Evolutionary conservation across 148 eudicot genomes (phyloP).

Genomic region (Talinum fruticosum): DNA sequence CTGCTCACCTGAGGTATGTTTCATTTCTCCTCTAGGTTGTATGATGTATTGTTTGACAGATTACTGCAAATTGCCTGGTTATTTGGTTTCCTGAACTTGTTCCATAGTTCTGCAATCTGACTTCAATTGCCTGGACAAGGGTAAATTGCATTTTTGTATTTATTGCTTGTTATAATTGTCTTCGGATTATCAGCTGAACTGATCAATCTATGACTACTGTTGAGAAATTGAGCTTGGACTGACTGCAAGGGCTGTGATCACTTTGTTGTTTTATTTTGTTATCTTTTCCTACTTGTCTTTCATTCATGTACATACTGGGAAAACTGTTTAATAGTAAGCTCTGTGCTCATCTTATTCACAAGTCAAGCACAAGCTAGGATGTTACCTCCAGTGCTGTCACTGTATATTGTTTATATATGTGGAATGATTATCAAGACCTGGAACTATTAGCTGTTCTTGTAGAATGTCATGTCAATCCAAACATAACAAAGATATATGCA

Average conservation of each 20-base stretch:
- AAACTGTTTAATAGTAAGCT: background rate
- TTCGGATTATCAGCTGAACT: background rate
- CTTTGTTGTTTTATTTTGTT: background rate
- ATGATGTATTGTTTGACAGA: background rate
- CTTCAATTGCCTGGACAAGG: background rate
- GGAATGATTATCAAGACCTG: background rate
- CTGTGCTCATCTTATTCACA: background rate
- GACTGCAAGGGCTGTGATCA: background rate
- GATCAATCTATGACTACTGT: background rate
- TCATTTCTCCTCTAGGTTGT: background rate
- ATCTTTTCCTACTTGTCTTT: background rate
- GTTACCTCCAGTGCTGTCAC: background rate
- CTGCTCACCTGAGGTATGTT: constrained; percentile 31
- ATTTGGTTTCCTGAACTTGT: background rate
- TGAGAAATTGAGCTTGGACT: background rate
- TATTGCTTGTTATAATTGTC: background rate
- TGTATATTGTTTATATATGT: background rate
- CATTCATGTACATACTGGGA: background rate
- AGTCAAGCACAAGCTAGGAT: background rate
- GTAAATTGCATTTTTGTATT: background rate
- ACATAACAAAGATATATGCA: background rate
- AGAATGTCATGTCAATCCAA: background rate
- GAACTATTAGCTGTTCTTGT: background rate
- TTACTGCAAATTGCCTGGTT: background rate
- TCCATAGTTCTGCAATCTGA: constrained; percentile 4